A percentile compares a stretch with the other conserved stretches of the same genome.
phyloP scores from a whole-genome alignment of 495 filamentous ascomycete species.

The Acidomyces sp. region DNA sequence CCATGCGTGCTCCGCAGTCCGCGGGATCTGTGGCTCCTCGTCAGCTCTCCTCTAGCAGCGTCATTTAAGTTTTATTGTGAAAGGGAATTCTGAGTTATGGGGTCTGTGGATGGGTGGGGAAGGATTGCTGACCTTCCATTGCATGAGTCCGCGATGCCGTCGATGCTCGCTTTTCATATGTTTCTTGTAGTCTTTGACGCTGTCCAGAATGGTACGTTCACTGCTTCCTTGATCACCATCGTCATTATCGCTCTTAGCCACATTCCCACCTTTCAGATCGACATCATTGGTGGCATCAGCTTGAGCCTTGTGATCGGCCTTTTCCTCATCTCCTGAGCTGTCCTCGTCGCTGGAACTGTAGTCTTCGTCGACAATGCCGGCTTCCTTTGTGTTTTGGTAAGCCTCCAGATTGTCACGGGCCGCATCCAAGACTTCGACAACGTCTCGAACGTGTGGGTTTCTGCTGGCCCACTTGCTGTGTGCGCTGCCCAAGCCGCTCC shows the following conservation, averaged over 20 bases:
- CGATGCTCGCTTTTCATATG: conserved; percentile 32
- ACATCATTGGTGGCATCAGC: conserved; percentile 21
- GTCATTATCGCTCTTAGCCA: conserved; percentile 4
- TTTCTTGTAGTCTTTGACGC: conserved; percentile 31
- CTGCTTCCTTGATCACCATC: conserved; percentile 22
- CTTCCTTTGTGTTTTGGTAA: conserved; percentile 21
- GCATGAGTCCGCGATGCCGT: conserved; percentile 34
- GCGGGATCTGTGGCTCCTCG: conserved; percentile 27
- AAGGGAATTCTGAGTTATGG: conserved; percentile 1
- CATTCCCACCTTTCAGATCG: conserved; percentile 4
- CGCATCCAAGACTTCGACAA: conserved; percentile 51
- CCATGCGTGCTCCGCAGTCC: conserved; percentile 31
- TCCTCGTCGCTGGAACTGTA: conserved; percentile 1
- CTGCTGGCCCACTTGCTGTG: conserved; percentile 40
- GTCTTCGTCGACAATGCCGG: conserved; percentile 20
- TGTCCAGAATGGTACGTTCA: conserved; percentile 27
- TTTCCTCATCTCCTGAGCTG: conserved; percentile 8
- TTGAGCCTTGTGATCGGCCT: background rate
- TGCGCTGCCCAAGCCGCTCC: conserved; percentile 44
- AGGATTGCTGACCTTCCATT: conserved; percentile 31
- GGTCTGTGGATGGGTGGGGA: background rate
- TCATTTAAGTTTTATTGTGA: background rate
- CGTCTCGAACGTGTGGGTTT: conserved; percentile 38
- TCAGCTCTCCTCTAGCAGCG: background rate
- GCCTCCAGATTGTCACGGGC: conserved; percentile 42